Conservation (phyloP, 441 rosid species). For the Eruca vesicaria region DNA sequence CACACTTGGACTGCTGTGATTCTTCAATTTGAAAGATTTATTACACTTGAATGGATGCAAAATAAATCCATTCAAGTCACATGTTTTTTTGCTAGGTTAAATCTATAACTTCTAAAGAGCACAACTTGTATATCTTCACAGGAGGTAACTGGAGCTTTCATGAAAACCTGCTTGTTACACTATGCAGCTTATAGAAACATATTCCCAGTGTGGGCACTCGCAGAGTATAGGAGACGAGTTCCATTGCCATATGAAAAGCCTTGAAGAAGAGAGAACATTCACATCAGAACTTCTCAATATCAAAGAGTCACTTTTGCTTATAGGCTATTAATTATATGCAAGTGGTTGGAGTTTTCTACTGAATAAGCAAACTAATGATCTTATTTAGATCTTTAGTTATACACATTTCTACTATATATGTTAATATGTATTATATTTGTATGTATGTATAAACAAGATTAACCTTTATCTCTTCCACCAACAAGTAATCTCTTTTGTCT, state of each 20-base stretch:
- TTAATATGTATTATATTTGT: background rate
- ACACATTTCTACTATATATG: background rate
- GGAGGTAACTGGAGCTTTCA: constrained; percentile 42
- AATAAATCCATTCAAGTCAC: background rate
- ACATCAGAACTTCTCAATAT: constrained; percentile 7
- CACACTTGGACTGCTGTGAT: background rate
- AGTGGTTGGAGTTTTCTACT: constrained; percentile 22
- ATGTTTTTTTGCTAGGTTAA: background rate
- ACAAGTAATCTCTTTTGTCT: constrained; percentile 15
- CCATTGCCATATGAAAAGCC: constrained; percentile 19
- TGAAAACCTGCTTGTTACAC: constrained; percentile 38
- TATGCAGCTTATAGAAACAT: constrained; percentile 36
- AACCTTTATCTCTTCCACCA: constrained; percentile 7
- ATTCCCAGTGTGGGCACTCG: constrained; percentile 42
- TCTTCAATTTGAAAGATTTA: background rate
- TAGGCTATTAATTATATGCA: constrained; percentile 12
- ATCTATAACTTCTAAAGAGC: constrained; percentile 1
- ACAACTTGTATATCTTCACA: constrained; percentile 6
- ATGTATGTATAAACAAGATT: constrained; percentile 10
- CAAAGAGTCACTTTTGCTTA: constrained; percentile 20
- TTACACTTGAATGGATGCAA: background rate
- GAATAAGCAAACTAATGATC: constrained; percentile 20
- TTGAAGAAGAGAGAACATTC: constrained; percentile 11
- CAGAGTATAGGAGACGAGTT: constrained; percentile 38
- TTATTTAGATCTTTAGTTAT: background rate